Evolutionary conservation across 495 filamentous ascomycete genomes (phyloP).

Genomic region (Neurospora pannonica): DNA sequence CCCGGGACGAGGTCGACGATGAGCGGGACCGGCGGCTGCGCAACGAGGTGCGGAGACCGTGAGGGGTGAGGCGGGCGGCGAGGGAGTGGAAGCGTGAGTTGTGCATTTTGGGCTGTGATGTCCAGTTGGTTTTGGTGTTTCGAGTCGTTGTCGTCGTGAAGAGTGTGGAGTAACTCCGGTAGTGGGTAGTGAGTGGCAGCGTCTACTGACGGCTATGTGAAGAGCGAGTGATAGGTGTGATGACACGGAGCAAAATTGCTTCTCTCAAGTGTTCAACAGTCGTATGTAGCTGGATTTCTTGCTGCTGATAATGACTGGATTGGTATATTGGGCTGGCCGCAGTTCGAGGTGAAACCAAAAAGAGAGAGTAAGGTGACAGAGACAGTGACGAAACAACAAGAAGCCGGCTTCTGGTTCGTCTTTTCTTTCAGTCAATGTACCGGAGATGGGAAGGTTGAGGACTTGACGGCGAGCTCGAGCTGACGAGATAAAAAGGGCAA

Average conservation of each 20-base stretch:
- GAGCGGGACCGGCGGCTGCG: slow-evolving; percentile 30
- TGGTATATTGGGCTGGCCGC: background rate
- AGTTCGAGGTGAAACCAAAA: background rate
- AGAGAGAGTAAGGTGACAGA: background rate
- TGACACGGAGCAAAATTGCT: background rate
- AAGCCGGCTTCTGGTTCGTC: background rate
- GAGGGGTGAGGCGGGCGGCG: slow-evolving; percentile 36
- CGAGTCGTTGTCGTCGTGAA: background rate
- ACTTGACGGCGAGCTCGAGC: background rate
- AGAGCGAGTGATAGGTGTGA: background rate
- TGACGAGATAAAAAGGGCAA: background rate
- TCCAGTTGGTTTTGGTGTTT: background rate
- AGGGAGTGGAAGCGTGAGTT: slow-evolving; percentile 41
- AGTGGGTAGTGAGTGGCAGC: background rate
- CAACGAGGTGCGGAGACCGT: slow-evolving; percentile 39
- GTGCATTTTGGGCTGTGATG: slow-evolving; percentile 26
- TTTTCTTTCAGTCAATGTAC: background rate
- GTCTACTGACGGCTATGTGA: background rate
- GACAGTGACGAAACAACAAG: background rate
- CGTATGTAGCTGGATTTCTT: background rate
- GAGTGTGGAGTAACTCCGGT: background rate
- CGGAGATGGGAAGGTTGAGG: background rate
- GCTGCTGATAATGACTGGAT: background rate
- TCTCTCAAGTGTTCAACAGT: background rate
- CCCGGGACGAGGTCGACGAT: slow-evolving; percentile 25